Evolutionary conservation across 2,329 filamentous ascomycete species (phyloP), one percentile per base, ranked within the genome.

Genomic region (Hypoxylon sp.): DNA sequence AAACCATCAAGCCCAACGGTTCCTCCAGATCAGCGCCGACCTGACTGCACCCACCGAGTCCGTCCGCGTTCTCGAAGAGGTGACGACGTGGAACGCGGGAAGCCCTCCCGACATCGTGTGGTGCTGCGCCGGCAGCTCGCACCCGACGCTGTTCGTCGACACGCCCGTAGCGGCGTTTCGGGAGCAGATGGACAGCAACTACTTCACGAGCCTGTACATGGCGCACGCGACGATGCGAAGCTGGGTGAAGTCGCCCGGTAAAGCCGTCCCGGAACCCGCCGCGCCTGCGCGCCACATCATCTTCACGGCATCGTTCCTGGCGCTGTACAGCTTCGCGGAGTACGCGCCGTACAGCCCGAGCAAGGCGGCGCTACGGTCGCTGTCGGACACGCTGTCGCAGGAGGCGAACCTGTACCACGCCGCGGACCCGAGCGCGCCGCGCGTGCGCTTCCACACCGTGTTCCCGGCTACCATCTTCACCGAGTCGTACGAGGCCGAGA

Each of bases 21-120:
- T 91, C 73, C 81, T 83, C 64, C 78, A 80, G 64, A 87, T 91
- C 69, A 84, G 81, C 67, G 88, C 87, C 29, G 88, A 91, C 70
- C 78, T 91, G 20, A 85, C 82, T 8, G 75, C 77, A 35, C 71
- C 84, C 20, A 69, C 78, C 7, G 86, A 88, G 58, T 85, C 84
- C 58, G 76, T 78, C 3, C 81, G 82, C 23, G 76, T 88, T 11
- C 74, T 90, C 10, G 69, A 75, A 11, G 84, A 89, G 74, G 79
- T 83, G 4, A 85, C 80, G 2, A 67, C 74, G 18, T 90, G 87
- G 87, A 90, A 89, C 60, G 79, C 77, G 35, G 73, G 77, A 13
- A 74, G 81, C 26, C 87, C 71, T 0, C 72, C 88, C 1, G 88
- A 90, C 65, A 75, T 90, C 43, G 83, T 91, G 17, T 91, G 88